A percentile compares a stretch with the other conserved stretches of the same genome.
Evolutionary conservation across 2,329 filamentous ascomycete species (phyloP).

Genomic region (Ascochyta fabae): DNA sequence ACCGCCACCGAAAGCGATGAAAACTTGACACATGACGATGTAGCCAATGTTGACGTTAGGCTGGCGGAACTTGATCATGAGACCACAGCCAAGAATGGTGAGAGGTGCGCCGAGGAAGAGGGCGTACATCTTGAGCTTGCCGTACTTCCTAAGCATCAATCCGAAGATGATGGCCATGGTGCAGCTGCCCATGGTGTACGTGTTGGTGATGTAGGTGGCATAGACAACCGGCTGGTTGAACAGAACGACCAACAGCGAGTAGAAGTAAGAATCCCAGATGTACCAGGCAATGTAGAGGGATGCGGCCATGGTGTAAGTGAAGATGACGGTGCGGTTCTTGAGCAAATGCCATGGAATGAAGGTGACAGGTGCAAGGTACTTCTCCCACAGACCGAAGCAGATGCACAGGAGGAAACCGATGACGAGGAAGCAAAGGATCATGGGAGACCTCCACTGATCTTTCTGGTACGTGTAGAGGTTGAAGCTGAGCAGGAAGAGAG

Average conservation of each 20-base stretch:
- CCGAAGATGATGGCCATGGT: slow-evolving; percentile 40
- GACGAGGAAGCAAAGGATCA: slow-evolving; percentile 53
- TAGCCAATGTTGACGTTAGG: slow-evolving; percentile 44
- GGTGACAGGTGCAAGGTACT: slow-evolving; percentile 47
- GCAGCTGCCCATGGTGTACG: slow-evolving; percentile 49
- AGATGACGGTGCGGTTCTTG: slow-evolving; percentile 59
- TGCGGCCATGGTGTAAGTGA: slow-evolving; percentile 59
- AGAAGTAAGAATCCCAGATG: slow-evolving; percentile 53
- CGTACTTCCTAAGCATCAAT: slow-evolving; percentile 36
- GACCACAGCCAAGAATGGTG: slow-evolving; percentile 43
- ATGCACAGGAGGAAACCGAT: slow-evolving; percentile 47
- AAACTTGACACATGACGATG: slow-evolving; percentile 46
- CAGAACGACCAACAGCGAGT: slow-evolving; percentile 51
- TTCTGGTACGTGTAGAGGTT: slow-evolving; percentile 56
- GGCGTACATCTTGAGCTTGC: slow-evolving; percentile 40
- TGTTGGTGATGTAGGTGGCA: slow-evolving; percentile 50
- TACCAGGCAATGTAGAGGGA: slow-evolving; percentile 44
- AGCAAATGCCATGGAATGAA: slow-evolving; percentile 58
- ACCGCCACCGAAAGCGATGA: slow-evolving; percentile 45
- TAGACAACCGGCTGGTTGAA: slow-evolving; percentile 42
- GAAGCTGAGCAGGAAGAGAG: slow-evolving; percentile 73
- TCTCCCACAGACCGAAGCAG: slow-evolving; percentile 51
- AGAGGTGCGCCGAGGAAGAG: slow-evolving; percentile 41
- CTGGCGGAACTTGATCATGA: slow-evolving; percentile 50
- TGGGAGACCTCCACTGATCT: slow-evolving; percentile 43